These are phyloP conservation scores for Diaporthe sp. DNA, from an alignment of 2,329 filamentous ascomycete genomes.

Conservation along the genomic window DNA sequence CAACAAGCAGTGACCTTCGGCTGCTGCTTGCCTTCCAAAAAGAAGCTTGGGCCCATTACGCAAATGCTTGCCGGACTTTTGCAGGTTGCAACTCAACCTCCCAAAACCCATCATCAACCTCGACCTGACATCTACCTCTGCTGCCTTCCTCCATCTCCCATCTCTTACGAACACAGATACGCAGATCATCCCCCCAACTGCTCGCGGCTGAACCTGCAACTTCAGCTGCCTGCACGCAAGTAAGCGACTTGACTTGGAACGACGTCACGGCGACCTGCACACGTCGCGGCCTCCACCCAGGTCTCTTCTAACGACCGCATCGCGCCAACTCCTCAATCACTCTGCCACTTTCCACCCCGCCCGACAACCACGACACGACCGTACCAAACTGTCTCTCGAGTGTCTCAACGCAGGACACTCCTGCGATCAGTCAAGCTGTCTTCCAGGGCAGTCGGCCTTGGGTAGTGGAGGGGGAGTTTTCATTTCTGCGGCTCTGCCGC, in stretches of 20 bases:
- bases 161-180: constrained; percentile 14
- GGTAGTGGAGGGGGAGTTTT: constrained; percentile 69
- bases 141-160: constrained; percentile 15
- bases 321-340: constrained; percentile 20
- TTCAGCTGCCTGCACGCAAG: not conserved
- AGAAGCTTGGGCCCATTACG: constrained; percentile 32
- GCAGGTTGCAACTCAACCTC: constrained; percentile 13
- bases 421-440: constrained; percentile 51
- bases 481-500: constrained; percentile 68
- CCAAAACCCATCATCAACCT: constrained; percentile 25
- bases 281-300: constrained; percentile 29
- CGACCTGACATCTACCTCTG: constrained; percentile 18
- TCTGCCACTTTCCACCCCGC: not conserved
- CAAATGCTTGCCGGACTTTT: constrained; percentile 32
- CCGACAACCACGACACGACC: constrained; percentile 8
- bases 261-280: constrained; percentile 36
- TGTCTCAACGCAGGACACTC: constrained; percentile 43
- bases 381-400: not conserved
- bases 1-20: constrained; percentile 14
- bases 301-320: constrained; percentile 24
- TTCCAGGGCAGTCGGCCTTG: constrained; percentile 50
- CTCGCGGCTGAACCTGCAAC: constrained; percentile 14
- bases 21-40: constrained; percentile 13
- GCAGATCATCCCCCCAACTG: not conserved
- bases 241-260: not conserved